Evolutionary conservation across 768 basidiomycete species (phyloP).

Genomic region (Mycena indigotica): DNA sequence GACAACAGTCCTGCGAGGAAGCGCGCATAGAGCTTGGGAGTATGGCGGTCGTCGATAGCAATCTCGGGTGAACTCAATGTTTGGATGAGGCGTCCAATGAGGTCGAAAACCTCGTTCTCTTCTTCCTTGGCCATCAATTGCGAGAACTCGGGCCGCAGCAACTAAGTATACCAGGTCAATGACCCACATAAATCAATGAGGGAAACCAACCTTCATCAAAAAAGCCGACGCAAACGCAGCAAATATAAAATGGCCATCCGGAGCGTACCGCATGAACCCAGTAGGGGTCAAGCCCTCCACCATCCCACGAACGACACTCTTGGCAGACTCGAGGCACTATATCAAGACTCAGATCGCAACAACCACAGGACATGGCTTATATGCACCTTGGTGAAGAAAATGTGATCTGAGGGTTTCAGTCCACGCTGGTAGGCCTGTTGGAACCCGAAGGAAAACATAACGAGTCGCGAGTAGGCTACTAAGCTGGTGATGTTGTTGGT

Average conservation of each 20-base stretch:
- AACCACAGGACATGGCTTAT: neutral
- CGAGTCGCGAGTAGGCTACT: slow-evolving; percentile 74
- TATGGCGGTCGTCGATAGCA: slow-evolving; percentile 81
- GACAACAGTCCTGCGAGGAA: slow-evolving; percentile 76
- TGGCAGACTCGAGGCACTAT: slow-evolving; percentile 74
- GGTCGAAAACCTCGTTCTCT: slow-evolving; percentile 70
- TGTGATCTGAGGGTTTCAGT: slow-evolving; percentile 57
- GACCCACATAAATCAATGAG: too few species aligned
- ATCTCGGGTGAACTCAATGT: slow-evolving; percentile 71
- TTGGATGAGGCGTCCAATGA: slow-evolving; percentile 72
- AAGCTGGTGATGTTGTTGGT: slow-evolving; percentile 47
- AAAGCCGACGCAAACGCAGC: slow-evolving; percentile 83
- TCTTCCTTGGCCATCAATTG: slow-evolving; percentile 59
- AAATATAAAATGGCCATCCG: slow-evolving; percentile 81
- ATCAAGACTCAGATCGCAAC: slow-evolving; percentile 8
- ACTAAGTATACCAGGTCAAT: too few species aligned
- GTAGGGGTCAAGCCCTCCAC: slow-evolving; percentile 65
- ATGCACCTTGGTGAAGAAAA: slow-evolving; percentile 69
- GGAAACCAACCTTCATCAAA: slow-evolving; percentile 68
- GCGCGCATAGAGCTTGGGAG: slow-evolving; percentile 76
- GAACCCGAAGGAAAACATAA: slow-evolving; percentile 87
- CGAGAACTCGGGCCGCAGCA: slow-evolving; percentile 76
- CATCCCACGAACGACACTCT: slow-evolving; percentile 64
- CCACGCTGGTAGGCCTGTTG: slow-evolving; percentile 80
- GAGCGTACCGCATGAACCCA: slow-evolving; percentile 77